Conservation (phyloP, 208 protist species). For the Wallacemonas sp. region DNA sequence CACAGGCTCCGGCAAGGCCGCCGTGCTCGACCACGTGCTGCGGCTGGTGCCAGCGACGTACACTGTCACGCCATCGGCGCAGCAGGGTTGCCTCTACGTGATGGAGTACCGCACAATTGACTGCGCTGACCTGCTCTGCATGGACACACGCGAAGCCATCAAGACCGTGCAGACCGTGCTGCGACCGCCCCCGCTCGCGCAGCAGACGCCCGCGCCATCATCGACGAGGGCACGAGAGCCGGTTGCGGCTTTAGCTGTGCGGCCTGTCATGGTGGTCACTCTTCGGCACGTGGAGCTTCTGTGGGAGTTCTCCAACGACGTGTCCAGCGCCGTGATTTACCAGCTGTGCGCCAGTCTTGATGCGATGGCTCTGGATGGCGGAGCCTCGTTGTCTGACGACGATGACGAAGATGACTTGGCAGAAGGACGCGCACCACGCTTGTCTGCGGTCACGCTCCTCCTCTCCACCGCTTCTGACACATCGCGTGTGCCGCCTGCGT, state of each 20-base stretch:
- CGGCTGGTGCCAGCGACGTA: background rate
- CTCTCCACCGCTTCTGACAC: conserved; percentile 18
- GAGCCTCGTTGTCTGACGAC: background rate
- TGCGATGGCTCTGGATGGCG: conserved; percentile 14
- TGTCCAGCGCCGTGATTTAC: conserved; percentile 39
- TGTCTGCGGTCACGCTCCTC: background rate
- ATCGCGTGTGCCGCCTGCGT: conserved; percentile 8
- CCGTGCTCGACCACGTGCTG: conserved; percentile 1
- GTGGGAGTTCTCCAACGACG: conserved; percentile 24
- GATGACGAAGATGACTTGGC: background rate
- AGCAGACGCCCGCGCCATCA: background rate
- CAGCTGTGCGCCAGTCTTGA: conserved; percentile 53
- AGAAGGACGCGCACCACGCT: too few relatives aligned
- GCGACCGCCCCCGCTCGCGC: conserved; percentile 20
- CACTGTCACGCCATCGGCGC: background rate
- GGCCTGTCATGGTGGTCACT: conserved; percentile 32
- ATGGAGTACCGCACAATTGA: conserved; percentile 45
- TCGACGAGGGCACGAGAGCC: too few relatives aligned
- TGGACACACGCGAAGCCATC: conserved; percentile 50
- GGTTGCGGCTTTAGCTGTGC: too few relatives aligned
- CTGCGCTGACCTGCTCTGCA: conserved; percentile 43
- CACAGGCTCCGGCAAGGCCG: conserved; percentile 9
- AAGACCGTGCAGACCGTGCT: conserved; percentile 30
- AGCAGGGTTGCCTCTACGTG: conserved; percentile 1
- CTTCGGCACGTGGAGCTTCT: conserved; percentile 56